Conservation (phyloP, 495 filamentous ascomycete species). For the Neurospora hispaniola region DNA sequence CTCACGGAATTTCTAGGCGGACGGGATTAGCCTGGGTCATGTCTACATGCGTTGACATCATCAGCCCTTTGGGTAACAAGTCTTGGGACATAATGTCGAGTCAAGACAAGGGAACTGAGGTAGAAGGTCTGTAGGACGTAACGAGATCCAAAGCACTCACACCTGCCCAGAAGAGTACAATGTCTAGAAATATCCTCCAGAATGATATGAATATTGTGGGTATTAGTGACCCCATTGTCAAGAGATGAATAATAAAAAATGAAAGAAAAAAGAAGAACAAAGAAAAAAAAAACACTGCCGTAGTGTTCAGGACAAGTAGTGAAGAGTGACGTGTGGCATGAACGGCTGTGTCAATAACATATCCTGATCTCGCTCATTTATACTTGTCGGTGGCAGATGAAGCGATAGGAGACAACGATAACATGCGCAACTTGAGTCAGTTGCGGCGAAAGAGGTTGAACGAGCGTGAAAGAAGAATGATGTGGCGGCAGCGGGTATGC, state of each 20-base stretch:
- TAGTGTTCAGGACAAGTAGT: background rate
- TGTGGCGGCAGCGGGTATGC: background rate
- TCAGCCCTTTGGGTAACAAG: background rate
- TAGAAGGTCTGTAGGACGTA: background rate
- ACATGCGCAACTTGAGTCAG: background rate
- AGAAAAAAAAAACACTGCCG: background rate
- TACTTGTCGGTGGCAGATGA: background rate
- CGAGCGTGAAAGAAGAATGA: background rate
- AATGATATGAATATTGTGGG: constrained; percentile 29
- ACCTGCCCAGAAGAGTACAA: constrained; percentile 52
- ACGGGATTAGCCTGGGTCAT: background rate
- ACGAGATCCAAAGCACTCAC: constrained; percentile 31
- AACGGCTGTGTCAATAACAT: background rate
- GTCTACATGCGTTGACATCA: background rate
- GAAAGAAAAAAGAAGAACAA: no score
- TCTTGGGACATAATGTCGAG: constrained; percentile 1
- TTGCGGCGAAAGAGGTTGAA: background rate
- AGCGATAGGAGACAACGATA: background rate
- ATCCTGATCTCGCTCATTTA: background rate
- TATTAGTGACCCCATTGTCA: constrained; percentile 21
- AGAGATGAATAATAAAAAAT: background rate
- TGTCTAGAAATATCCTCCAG: constrained; percentile 48
- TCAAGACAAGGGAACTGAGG: background rate
- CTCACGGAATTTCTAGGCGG: constrained; percentile 1
- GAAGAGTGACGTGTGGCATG: background rate